Base-by-base conservation (phyloP, 495 filamentous ascomycete genomes). In the Sporormia fimetaria region DNA sequence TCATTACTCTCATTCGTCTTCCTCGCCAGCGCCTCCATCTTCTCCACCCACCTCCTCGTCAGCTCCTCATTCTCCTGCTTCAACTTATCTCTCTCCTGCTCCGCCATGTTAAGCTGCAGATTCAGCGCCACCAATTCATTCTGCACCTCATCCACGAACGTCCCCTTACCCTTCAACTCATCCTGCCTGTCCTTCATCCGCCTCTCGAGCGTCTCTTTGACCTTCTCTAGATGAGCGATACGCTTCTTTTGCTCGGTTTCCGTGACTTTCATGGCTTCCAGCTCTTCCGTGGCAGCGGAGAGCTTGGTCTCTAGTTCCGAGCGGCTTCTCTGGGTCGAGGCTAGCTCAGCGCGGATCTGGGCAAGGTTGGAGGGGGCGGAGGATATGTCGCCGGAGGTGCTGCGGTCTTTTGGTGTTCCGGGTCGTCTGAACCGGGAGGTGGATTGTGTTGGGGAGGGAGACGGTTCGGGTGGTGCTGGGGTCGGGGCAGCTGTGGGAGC, bases 21-120 rank as follows among this genome's bases (percentile, higher is more conserved):
- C 40, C 92, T 85, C 4, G 83, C 88, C 64, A 94, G 87, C 59
- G 75, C 68, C 4, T 76, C 78, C 68, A 87, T 85, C 43, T 81
- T 69, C 45, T 71, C 73, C 84, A 96, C 90, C 83, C 83, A 95
- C 31, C 88, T 72, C 54, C 87, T 78, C 37, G 94, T 75, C 24
- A 95, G 66, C 32, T 94, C 81, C 54, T 83, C 71, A 54, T 96
- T 94, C 55, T 96, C 88, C n/a, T 66, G 68, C 56, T 75, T 65
- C 40, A 92, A 63, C 52, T 75, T 77, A 46, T 71, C 69, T 4
- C 67, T 67, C 51, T 69, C 71, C 57, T 86, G 71, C 55, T 88
- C 83, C 6, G 79, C 74, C 68, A 94, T 76, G 54, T 94, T 86
- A 3, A 94, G 69, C 60, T 95, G 81, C 46, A 95, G 71, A 43